Conservation (phyloP, 2,329 filamentous ascomycete species). For the Paraphoma chrysanthemicola region DNA sequence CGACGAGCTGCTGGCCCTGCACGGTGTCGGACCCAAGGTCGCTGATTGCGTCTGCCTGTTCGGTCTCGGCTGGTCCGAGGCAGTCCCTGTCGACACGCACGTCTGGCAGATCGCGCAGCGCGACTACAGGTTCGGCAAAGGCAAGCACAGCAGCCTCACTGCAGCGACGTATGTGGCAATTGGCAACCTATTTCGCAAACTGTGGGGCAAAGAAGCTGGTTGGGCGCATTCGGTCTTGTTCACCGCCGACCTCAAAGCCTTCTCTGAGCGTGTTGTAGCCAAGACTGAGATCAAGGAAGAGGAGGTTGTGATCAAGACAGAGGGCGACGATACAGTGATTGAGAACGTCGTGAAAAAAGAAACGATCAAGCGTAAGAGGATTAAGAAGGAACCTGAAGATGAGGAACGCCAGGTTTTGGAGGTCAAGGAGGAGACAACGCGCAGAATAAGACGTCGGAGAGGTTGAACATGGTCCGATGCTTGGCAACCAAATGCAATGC, state of each 20-base stretch:
- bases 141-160: slow-evolving; percentile 83
- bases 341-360: slow-evolving; percentile 39
- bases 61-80: slow-evolving; percentile 94
- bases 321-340: slow-evolving; percentile 26
- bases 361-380: slow-evolving; percentile 41
- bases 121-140: slow-evolving; percentile 90
- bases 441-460: slow-evolving; percentile 37
- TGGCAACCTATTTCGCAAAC: slow-evolving; percentile 82
- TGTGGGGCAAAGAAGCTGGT: slow-evolving; percentile 94
- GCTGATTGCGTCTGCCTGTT: slow-evolving; percentile 96
- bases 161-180: slow-evolving; percentile 89
- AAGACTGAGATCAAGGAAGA: slow-evolving; percentile 59
- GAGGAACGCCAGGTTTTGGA: slow-evolving; percentile 48
- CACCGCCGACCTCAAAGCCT: slow-evolving; percentile 87
- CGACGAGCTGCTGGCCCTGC: slow-evolving; percentile 75
- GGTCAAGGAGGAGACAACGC: slow-evolving; percentile 45
- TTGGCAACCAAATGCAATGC: too few relatives aligned
- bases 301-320: slow-evolving; percentile 43
- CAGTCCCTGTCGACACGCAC: slow-evolving; percentile 95
- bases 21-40: slow-evolving; percentile 95
- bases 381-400: slow-evolving; percentile 49
- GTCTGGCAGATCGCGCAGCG: slow-evolving; percentile 97
- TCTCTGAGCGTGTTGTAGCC: slow-evolving; percentile 70
- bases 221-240: slow-evolving; percentile 99
- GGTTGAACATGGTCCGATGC: not conserved